Evolutionary conservation across 2,329 filamentous ascomycete species (phyloP), one percentile per base, ranked within the genome.

Genomic region (Botrytis pseudocinerea): DNA sequence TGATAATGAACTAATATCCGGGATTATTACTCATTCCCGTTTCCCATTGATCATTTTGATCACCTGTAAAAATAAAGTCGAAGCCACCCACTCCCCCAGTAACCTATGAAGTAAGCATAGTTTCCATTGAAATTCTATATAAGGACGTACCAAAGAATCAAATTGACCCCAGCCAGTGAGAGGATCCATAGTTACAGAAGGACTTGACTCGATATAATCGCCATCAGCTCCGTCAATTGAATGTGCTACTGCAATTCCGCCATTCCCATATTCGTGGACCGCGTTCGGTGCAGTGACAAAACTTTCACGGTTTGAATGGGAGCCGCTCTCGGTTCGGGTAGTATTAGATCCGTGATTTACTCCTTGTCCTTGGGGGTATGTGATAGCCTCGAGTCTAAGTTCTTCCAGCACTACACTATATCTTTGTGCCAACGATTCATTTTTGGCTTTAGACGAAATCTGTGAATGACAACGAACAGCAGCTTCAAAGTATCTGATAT

Each of bases 401-500:
- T 84, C 83, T 38, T 84, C 81, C 0, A 85, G 76, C 1, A 85
- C 83, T 22, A 85, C 78, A 0, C 81, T 81, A 69, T 85, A 85
- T n/a, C 84, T 78, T 61, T 83, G 80, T 1, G 81, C 79, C 10
- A 85, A 78, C 0, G 84, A 85, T 0, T 82, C 82, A 9, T 79
- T 78, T 1, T 80, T 80, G 0, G 82, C 83, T 54, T 82, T 81
- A 1, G 76, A 78, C 0, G 82, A 78, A 9, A 85, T 81, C 64
- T 85, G 82, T 0, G 75, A 71, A 66, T 85, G 84, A 60, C 84
- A 85, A 57, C 79, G 80, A 1, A 79, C 80, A 0, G 84, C 84
- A 1, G 81, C 82, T 22, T 79, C 74, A 28, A 85, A 82, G 42
- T 82, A 81, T 0, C 72, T 70, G 6, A 78, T 73, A 72, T 81